These are phyloP conservation scores for Scutellaria minor DNA, from an alignment of 257 asterid species.

Conservation along the genomic window DNA sequence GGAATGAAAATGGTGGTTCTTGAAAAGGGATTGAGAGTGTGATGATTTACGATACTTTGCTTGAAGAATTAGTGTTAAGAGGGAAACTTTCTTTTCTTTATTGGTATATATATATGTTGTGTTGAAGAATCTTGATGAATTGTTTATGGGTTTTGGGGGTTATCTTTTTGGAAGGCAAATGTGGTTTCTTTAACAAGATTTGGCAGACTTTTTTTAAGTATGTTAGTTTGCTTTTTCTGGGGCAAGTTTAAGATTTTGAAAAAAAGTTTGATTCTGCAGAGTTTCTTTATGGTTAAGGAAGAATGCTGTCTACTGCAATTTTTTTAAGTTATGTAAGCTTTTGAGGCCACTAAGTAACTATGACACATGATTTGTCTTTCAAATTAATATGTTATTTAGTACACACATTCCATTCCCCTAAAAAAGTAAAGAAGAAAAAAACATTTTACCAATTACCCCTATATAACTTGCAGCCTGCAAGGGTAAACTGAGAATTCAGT, in stretches of 20 bases:
- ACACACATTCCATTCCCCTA: no score
- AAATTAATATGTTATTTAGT: no score
- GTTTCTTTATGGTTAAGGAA: conserved; percentile 38
- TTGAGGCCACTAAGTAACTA: no score
- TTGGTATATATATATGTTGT: conserved; percentile 19
- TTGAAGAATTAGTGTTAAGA: conserved; percentile 40
- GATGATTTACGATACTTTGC: conserved; percentile 65
- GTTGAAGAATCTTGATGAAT: conserved; percentile 52
- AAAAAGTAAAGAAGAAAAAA: no score
- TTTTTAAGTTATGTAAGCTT: no score
- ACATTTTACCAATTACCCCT: no score
- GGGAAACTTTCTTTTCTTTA: conserved; percentile 24
- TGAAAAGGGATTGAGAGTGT: conserved; percentile 12
- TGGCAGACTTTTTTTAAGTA: conserved; percentile 45
- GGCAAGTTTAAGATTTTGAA: conserved; percentile 22
- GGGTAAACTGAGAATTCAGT: no score
- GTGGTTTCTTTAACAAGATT: conserved; percentile 46
- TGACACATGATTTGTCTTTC: no score
- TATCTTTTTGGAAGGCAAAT: conserved; percentile 34
- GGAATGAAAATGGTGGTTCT: conserved; percentile 5
- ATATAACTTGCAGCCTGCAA: no score
- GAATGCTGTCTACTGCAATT: not conserved
- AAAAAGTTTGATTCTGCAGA: conserved; percentile 33
- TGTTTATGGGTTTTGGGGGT: conserved; percentile 36
- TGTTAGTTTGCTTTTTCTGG: conserved; percentile 47